Base-by-base conservation (phyloP, 768 basidiomycete genomes). In the Ephemerocybe angulata region DNA sequence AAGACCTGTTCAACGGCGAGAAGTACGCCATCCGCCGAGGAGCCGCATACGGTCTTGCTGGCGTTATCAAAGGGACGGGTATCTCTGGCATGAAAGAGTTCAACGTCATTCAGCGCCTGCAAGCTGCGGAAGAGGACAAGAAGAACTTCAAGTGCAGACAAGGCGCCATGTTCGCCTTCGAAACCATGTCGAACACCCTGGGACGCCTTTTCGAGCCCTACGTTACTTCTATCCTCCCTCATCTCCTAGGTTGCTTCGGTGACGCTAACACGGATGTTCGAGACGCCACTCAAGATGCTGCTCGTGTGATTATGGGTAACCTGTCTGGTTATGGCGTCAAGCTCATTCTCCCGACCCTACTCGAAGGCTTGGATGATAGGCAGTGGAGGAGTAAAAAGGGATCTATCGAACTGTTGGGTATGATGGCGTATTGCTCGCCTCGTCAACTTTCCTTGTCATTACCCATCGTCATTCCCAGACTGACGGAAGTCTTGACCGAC, bases 371-470 rank as follows among this genome's bases (percentile, higher is more conserved):
- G 50, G 95, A 98, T 61, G 97, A 98, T 69, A 98, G 96, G 66
- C 96, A 98, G 65, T 98, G 97, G 97, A 81, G 97, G 13, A 92
- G 93, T 1, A 98, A 98, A 75, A 91, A 91, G 69, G 97, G 96
- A 1, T 95, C 95, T 6, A 98, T 98, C 57, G 97, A 99, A 67
- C 73, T 98, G 5, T 74, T 99, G 56, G 97, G 97, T 22, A 90
- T 94, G 81, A 98, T 98, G 95, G 97, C 97, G 1, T 98, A 96
- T 70, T 96, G 95, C 67, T 93, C 97, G 8, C 97, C 96, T 1
- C 83, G 86, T 35, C 97, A 99, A 69, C 81, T 98, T 15, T 97
- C 97, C 0, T 76, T 93, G 19, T 98, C 96, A 0, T 78, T 99
- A 2, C 96, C 96, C 5, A 91, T 98, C 49, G 93, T 98, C 68